Conservation (phyloP, 257 asterid species). For the Jacaranda mimosifolia region DNA sequence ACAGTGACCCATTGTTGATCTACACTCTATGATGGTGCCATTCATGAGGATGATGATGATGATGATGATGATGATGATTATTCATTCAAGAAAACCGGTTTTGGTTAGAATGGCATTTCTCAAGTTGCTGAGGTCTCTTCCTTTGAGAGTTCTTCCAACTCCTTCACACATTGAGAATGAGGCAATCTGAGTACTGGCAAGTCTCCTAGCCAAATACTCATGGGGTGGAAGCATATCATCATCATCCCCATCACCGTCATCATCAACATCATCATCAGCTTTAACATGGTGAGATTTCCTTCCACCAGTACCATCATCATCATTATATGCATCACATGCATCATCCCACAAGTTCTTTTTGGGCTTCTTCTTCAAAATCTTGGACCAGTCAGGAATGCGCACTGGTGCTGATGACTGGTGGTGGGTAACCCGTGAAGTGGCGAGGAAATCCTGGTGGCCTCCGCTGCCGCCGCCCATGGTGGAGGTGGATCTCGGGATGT, state of each 20-base stretch:
- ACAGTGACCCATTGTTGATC: neutral
- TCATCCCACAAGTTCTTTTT: slow-evolving; percentile 38
- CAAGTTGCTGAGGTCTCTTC: slow-evolving; percentile 66
- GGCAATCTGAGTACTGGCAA: slow-evolving; percentile 49
- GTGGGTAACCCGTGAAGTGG: no score
- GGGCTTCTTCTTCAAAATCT: slow-evolving; percentile 37
- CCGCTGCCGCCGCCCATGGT: neutral
- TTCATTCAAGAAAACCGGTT: slow-evolving; percentile 74
- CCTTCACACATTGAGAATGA: slow-evolving; percentile 82
- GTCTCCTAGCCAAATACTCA: slow-evolving; percentile 57
- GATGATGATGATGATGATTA: neutral
- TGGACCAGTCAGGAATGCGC: slow-evolving; percentile 53
- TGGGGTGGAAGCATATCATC: slow-evolving; percentile 66
- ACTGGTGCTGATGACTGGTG: slow-evolving; percentile 42
- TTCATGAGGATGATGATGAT: neutral
- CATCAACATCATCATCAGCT: neutral
- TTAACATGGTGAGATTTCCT: neutral
- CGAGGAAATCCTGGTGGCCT: neutral
- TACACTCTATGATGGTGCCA: neutral
- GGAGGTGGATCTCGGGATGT: slow-evolving; percentile 34
- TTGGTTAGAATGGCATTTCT: slow-evolving; percentile 67
- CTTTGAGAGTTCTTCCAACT: slow-evolving; percentile 74
- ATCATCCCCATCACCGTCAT: slow-evolving; percentile 29
- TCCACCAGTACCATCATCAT: neutral
- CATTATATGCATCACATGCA: slow-evolving; percentile 17